Conservation (phyloP, 2,329 filamentous ascomycete species). For the Stagonosporopsis cucurbitacearum region DNA sequence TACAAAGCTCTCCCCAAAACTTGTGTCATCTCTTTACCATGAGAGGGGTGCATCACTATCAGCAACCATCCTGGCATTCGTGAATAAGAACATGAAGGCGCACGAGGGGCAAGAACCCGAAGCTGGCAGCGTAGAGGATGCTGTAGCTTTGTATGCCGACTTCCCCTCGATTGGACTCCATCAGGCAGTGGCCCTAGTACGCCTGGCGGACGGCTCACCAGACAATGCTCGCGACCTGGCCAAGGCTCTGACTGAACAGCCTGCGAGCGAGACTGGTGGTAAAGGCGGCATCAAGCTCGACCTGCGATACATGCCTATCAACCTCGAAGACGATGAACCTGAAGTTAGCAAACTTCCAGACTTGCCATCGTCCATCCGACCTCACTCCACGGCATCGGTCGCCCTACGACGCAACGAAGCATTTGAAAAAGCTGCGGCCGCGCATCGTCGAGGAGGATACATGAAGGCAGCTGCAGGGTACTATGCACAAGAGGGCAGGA, state of each 20-base stretch:
- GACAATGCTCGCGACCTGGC: conserved; percentile 67
- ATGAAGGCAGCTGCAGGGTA: conserved; percentile 78
- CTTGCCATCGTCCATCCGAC: conserved; percentile 39
- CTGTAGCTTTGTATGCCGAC: conserved; percentile 60
- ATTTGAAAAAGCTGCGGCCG: conserved; percentile 63
- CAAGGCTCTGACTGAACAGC: conserved; percentile 56
- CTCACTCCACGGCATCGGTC: conserved; percentile 52
- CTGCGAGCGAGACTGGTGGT: conserved; percentile 30
- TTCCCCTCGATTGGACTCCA: conserved; percentile 60
- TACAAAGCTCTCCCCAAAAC: conserved; percentile 54
- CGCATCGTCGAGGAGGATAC: conserved; percentile 67
- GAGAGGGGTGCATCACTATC: conserved; percentile 62
- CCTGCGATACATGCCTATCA: conserved; percentile 53
- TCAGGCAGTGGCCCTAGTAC: conserved; percentile 61
- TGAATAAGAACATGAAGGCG: conserved; percentile 55
- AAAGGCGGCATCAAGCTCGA: conserved; percentile 57
- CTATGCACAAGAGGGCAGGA: conserved; percentile 74
- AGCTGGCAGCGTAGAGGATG: conserved; percentile 56
- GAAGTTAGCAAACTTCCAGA: conserved; percentile 37
- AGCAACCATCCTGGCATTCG: conserved; percentile 62
- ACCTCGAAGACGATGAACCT: conserved; percentile 41
- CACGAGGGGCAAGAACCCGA: conserved; percentile 46
- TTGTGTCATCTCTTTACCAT: conserved; percentile 65
- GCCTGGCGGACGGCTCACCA: conserved; percentile 63
- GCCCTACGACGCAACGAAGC: conserved; percentile 57